These are phyloP conservation scores for Aspergillus panamensis DNA, from an alignment of 495 filamentous ascomycete species.

Conservation along the genomic window DNA sequence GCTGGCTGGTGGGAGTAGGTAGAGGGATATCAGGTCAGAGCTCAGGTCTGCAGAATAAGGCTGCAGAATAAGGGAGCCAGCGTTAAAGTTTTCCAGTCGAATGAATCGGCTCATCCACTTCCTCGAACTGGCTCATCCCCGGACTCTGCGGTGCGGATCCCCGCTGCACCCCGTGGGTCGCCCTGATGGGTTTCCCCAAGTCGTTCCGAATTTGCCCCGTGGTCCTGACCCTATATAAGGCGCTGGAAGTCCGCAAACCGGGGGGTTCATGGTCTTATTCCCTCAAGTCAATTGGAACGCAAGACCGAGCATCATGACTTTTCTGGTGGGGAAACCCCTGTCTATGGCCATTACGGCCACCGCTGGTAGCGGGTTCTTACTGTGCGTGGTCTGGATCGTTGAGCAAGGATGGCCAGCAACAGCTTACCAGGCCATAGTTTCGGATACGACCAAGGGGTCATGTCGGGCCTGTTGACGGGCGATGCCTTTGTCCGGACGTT, in stretches of 20 bases:
- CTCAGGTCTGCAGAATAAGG: no score
- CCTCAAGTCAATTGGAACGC: background rate
- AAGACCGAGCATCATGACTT: constrained; percentile 18
- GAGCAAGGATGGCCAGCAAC: background rate
- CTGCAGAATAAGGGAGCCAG: no score
- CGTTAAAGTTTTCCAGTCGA: no score
- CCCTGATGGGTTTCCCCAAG: background rate
- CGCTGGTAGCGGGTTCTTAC: constrained; percentile 40
- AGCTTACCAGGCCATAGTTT: constrained; percentile 25
- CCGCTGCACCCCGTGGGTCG: constrained; percentile 12
- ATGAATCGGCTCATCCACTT: background rate
- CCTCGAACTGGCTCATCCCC: background rate
- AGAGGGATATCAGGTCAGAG: no score
- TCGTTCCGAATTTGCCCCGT: constrained; percentile 2
- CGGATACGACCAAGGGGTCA: constrained; percentile 46
- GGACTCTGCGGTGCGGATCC: constrained; percentile 1
- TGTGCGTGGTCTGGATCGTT: constrained; percentile 22
- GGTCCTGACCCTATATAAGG: constrained; percentile 2
- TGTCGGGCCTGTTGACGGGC: constrained; percentile 36
- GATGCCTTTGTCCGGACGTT: constrained; percentile 32
- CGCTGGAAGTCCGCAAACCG: background rate
- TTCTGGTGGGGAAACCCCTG: constrained; percentile 29
- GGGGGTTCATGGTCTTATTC: background rate
- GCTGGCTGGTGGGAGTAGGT: no score
- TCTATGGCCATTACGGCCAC: constrained; percentile 38